Conservation (phyloP, 306 rosid species). For the Acacia crassicarpa region DNA sequence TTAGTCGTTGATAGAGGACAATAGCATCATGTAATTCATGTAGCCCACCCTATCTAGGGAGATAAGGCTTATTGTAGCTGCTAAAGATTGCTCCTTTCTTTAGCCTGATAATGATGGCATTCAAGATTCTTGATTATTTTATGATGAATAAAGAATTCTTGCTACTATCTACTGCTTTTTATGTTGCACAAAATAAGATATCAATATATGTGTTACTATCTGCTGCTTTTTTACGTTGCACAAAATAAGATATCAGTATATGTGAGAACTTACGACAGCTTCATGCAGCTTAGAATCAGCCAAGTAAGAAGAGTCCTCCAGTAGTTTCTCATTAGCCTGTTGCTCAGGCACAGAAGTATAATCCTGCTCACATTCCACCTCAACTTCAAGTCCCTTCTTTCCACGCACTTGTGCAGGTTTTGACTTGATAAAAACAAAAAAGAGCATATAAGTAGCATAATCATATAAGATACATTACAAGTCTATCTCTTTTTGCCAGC, state of each 20-base stretch:
- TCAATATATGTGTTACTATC: conserved; percentile 16
- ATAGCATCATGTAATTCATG: too few species aligned
- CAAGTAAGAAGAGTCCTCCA: conserved; percentile 57
- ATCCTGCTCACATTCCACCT: conserved; percentile 67
- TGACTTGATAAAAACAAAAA: conserved; percentile 39
- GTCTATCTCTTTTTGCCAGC: not conserved
- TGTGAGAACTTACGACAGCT: conserved; percentile 53
- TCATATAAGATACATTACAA: conserved; percentile 4
- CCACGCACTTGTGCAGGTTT: conserved; percentile 69
- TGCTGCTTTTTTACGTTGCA: not conserved
- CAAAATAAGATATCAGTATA: conserved; percentile 16
- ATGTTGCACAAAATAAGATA: conserved; percentile 8
- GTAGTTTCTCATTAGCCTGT: conserved; percentile 54
- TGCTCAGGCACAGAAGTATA: conserved; percentile 60
- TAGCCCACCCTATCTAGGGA: too few species aligned
- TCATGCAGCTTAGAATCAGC: conserved; percentile 57
- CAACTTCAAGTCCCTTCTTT: conserved; percentile 79
- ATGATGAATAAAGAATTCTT: conserved; percentile 6
- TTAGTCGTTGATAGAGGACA: too few species aligned
- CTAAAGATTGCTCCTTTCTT: conserved; percentile 4
- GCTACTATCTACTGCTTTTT: conserved; percentile 3
- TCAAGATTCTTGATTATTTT: conserved; percentile 3
- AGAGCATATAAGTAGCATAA: conserved; percentile 13
- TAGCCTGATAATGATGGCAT: conserved; percentile 9
- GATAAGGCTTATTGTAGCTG: not conserved